Percentiles rank a stretch among this genome's conserved stretches.
Conservation (phyloP, 1,284 basidiomycete genomes). For the Trichosporon sp. region DNA sequence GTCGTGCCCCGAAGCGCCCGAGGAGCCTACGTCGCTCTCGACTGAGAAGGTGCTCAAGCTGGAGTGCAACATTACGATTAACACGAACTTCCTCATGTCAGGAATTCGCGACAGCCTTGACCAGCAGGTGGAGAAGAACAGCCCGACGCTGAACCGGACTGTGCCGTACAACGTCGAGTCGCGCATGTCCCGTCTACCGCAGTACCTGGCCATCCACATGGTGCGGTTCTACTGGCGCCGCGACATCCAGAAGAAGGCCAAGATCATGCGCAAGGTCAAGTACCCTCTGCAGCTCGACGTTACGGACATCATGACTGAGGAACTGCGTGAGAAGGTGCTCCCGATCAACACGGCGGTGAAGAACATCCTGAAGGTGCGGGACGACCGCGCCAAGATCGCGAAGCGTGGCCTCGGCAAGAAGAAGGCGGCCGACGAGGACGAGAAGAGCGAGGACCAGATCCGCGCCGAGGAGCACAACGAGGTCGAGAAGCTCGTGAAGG, state of each 20-base stretch:
- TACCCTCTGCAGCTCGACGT: slow-evolving; percentile 78
- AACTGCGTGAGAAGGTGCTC: slow-evolving; percentile 65
- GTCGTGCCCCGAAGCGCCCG: slow-evolving; percentile 71
- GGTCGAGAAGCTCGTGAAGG: slow-evolving; percentile 29
- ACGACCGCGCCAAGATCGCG: slow-evolving; percentile 76
- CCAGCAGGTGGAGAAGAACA: slow-evolving; percentile 80
- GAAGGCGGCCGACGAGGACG: slow-evolving; percentile 40
- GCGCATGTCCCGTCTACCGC: slow-evolving; percentile 75
- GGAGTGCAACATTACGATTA: slow-evolving; percentile 82
- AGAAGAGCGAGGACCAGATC: slow-evolving; percentile 41
- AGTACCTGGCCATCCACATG: slow-evolving; percentile 51
- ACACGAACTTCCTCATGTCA: slow-evolving; percentile 82
- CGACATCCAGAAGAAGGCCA: slow-evolving; percentile 81
- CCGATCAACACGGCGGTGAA: slow-evolving; percentile 69
- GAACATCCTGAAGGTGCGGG: slow-evolving; percentile 74
- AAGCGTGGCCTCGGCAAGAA: slow-evolving; percentile 60
- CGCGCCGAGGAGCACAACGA: slow-evolving; percentile 43
- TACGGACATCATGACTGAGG: slow-evolving; percentile 72
- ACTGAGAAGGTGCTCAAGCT: slow-evolving; percentile 79
- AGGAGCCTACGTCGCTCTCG: slow-evolving; percentile 64
- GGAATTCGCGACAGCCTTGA: slow-evolving; percentile 82
- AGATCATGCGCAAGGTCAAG: slow-evolving; percentile 94
- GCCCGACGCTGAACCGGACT: slow-evolving; percentile 69
- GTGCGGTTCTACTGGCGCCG: slow-evolving; percentile 89
- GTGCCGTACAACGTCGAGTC: slow-evolving; percentile 80